Percentiles rank a stretch among this genome's conserved stretches.
Conservation (phyloP, 305 asterid genomes). For the Vinca major region DNA sequence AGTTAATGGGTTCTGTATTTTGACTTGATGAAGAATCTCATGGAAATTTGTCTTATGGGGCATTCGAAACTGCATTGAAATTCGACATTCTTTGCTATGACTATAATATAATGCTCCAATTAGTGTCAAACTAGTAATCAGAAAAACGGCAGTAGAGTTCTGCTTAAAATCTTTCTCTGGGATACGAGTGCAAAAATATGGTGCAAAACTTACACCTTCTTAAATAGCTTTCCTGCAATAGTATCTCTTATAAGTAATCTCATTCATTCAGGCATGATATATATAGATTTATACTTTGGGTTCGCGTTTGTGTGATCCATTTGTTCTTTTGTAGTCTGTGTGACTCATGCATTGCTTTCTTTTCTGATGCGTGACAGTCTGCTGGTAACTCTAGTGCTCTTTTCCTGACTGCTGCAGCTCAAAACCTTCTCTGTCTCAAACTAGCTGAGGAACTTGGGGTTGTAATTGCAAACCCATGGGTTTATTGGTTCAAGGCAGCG, state of each 20-base stretch:
- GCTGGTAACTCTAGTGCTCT: slow-evolving; percentile 98
- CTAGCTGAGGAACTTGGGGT: slow-evolving; percentile 96
- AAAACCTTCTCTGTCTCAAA: slow-evolving; percentile 85
- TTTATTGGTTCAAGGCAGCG: slow-evolving; percentile 92
- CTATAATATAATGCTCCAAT: neutral
- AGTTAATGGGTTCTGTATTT: neutral
- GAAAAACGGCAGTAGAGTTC: slow-evolving; percentile 1
- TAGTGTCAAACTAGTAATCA: neutral
- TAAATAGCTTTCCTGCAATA: neutral
- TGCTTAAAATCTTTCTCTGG: neutral
- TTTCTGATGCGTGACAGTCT: slow-evolving; percentile 55
- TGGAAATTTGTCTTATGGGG: too few relatives aligned
- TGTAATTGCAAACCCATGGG: slow-evolving; percentile 75
- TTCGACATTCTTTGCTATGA: neutral
- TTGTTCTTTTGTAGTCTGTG: slow-evolving; percentile 10
- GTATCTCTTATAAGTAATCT: neutral
- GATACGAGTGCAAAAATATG: neutral
- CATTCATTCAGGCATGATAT: neutral
- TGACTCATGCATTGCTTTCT: slow-evolving; percentile 29
- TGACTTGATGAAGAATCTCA: neutral
- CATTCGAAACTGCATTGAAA: too few relatives aligned
- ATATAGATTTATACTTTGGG: too few relatives aligned
- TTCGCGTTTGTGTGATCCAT: neutral
- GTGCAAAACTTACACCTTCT: neutral
- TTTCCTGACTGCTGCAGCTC: slow-evolving; percentile 99